Evolutionary conservation across 73 alveolate species (phyloP), one percentile per base, ranked within the genome.

Genomic region (Paramecium bursaria): DNA sequence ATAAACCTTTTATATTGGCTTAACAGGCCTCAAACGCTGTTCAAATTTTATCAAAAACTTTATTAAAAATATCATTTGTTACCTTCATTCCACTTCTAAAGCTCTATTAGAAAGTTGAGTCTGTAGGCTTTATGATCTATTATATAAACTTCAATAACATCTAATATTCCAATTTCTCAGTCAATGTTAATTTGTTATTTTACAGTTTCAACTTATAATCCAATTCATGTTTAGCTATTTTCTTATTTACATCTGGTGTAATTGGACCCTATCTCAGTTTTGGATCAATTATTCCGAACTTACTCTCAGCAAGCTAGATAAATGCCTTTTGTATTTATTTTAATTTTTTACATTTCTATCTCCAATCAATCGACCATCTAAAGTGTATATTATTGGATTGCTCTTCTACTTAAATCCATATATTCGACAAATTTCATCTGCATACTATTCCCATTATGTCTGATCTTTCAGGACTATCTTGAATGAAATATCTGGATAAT

Each of bases 401-500:
- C 82, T 67, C 13, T 67, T 67, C 44, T 67, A 67, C 44, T 67
- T 67, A 67, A 67, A 67, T 33, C 82, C 82, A 35, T 67, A 67
- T 0, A 67, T 67, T 42, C 82, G 33, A 42, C 82, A 67, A n/a
- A 67, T 67, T 42, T 67, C 82, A 67, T 67, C 82, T 1, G 55
- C 82, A 67, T 67, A 67, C 44, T 67, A 67, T 67, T 67, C 82
- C 82, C 82, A 67, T 67, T 67, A 67, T 39, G 82, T 67, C 21
- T 25, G 55, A 67, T 67, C 82, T 67, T 67, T 67, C 22, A 67
- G 50, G 33, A 67, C 82, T 25, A 67, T 67, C 60, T 67, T 67
- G 39, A 67, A 67, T 67, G 82, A 67, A 47, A 67, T 67, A 30
- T 67, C 82, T 67, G 82, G 82, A 19, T 67, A 67, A 17, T 67